These are phyloP conservation scores for Oryza brachyantha DNA, from an alignment of 176 grass and related monocot species.

Conservation along the genomic window DNA sequence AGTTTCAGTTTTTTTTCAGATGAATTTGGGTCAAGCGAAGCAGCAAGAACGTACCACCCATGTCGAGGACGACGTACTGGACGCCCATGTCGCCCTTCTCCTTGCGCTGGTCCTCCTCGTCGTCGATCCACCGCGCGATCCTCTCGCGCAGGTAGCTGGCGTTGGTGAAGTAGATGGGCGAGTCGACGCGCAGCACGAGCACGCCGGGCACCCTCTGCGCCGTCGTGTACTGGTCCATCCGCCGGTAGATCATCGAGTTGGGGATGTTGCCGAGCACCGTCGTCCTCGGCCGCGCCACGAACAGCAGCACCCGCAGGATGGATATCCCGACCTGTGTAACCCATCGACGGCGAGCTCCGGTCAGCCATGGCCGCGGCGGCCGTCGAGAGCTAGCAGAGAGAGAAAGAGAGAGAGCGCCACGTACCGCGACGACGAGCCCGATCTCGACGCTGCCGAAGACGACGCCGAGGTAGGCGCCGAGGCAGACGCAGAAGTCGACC, in stretches of 20 bases:
- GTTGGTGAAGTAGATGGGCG: constrained; percentile 91
- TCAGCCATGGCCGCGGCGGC: not conserved
- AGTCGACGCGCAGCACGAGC: constrained; percentile 72
- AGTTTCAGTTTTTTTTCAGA: not conserved
- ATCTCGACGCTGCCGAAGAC: constrained; percentile 89
- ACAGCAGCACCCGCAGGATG: constrained; percentile 61
- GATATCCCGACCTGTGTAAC: constrained; percentile 53
- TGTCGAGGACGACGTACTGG: constrained; percentile 79
- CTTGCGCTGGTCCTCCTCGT: constrained; percentile 68
- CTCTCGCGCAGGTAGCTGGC: constrained; percentile 86
- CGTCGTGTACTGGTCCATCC: constrained; percentile 74
- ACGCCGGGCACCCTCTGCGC: constrained; percentile 61
- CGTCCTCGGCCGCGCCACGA: constrained; percentile 70
- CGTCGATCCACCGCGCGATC: constrained; percentile 83
- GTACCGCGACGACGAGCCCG: constrained; percentile 65
- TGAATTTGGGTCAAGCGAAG: not conserved
- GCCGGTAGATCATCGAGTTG: constrained; percentile 59
- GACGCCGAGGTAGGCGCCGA: constrained; percentile 85
- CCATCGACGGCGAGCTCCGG: not conserved
- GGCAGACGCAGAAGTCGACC: constrained; percentile 91
- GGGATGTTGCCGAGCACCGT: constrained; percentile 78
- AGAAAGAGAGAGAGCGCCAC: not conserved
- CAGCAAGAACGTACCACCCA: constrained; percentile 68
- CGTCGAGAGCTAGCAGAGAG: not conserved
- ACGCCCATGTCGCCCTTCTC: constrained; percentile 47